These are phyloP conservation scores for Ormosia emarginata DNA, from an alignment of 306 rosid species.

Conservation along the genomic window DNA sequence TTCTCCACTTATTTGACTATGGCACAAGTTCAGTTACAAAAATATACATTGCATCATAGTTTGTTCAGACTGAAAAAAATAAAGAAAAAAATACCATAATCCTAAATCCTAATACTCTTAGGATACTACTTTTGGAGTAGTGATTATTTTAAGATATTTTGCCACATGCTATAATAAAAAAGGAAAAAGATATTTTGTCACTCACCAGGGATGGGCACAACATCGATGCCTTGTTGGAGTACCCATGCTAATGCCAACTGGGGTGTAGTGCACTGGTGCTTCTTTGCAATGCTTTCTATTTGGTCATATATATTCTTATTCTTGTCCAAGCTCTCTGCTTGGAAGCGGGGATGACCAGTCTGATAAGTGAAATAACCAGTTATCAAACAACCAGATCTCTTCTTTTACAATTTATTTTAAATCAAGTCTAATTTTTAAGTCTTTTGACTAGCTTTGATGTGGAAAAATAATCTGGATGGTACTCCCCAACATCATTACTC, in stretches of 20 bases:
- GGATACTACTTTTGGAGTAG: background rate
- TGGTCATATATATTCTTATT: slow-evolving; percentile 42
- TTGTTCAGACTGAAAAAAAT: background rate
- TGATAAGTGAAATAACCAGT: background rate
- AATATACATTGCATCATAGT: background rate
- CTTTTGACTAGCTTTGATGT: background rate
- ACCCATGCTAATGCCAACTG: slow-evolving; percentile 61
- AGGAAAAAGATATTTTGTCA: background rate
- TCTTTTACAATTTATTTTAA: background rate
- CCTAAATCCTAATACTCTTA: background rate
- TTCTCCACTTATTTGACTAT: background rate
- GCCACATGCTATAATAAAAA: background rate
- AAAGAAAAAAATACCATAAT: background rate
- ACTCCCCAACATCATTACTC: background rate
- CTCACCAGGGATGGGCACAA: slow-evolving; percentile 28
- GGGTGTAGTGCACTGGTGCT: slow-evolving; percentile 41
- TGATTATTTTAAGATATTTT: background rate
- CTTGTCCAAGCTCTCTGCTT: slow-evolving; percentile 27
- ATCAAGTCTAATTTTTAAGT: background rate
- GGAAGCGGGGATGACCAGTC: slow-evolving; percentile 38
- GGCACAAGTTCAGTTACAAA: background rate
- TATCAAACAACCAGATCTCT: background rate
- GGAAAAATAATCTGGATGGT: background rate
- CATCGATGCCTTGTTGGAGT: slow-evolving; percentile 52
- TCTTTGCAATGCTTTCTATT: slow-evolving; percentile 42